Base-by-base conservation (phyloP, 345 rosid genomes). In the Raphanus raphanistrum region DNA sequence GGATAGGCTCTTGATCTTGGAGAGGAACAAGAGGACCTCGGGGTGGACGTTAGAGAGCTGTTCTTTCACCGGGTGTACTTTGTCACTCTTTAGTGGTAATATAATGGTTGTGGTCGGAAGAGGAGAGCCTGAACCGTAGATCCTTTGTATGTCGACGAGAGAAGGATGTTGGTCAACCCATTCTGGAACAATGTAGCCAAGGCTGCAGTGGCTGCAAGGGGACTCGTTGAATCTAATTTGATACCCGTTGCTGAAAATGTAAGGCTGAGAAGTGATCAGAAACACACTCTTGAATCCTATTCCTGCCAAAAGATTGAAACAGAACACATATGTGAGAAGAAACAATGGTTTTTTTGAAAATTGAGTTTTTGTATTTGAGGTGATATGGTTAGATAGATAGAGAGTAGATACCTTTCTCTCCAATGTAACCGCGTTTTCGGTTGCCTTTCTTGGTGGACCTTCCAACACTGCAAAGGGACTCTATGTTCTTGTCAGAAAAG, bases 251-350 rank as follows among this genome's bases (percentile, higher is more conserved):
- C 90, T 90, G 76, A 90, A 88, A 11, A 90, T 85, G 73, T 82
- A 77, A 1, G 92, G 95, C 66, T 75, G 84, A 25, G 86, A 63
- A 31, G 87, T 84, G 12, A 90, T 86, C 75, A 87, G 69, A 66
- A 90, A 90, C 3, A 87, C 96, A 76, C 96, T 87, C 84, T 87
- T 89, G 74, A 89, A 89, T 5, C 91, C 94, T 29, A 89, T 88
- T 3, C 94, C 91, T 89, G 86, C 48, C 7, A 57, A 28, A 71
- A 71, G 6, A 55, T 63, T 32, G 29, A 57, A 66, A 68, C 63
- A 45, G 55, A 71, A 45, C 28, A 50, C 9, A 50, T 5, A 29
- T 10, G 59, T 59, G 11, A 59, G 59, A 54, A 54, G 57, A 6
- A 15, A 15, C 29, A 21, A 55, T 13, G 1, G 62, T 58, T n/a